A percentile compares a stretch with the other conserved stretches of the same genome.
Conservation (phyloP, 176 grass and related monocot species). For the Phoenix dactylifera region DNA sequence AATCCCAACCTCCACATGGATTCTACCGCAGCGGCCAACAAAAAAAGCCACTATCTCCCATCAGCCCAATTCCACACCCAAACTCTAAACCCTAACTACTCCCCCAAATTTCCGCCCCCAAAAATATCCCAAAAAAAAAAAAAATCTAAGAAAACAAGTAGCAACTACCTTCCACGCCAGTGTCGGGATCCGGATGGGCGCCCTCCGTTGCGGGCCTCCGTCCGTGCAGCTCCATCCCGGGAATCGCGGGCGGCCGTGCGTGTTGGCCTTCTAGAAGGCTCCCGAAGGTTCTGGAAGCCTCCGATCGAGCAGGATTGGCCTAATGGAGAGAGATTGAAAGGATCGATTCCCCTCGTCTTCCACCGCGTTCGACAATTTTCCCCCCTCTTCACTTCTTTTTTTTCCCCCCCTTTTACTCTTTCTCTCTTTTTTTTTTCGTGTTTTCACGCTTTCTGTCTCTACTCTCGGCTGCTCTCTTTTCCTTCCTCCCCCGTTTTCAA, state of each 20-base stretch:
- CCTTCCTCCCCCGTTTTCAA: neutral
- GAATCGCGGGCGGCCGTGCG: too few relatives aligned
- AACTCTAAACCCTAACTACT: constrained; percentile 37
- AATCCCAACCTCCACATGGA: constrained; percentile 76
- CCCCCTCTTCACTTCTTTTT: neutral
- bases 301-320: constrained; percentile 24
- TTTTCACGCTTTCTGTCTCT: too few relatives aligned
- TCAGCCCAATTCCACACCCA: neutral
- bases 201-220: constrained; percentile 11
- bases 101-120: constrained; percentile 7
- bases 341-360: constrained; percentile 15
- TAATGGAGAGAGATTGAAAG: neutral
- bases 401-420: neutral
- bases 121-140: neutral
- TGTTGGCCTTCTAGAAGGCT: too few relatives aligned
- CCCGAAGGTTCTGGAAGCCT: constrained; percentile 10
- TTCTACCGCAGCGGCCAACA: constrained; percentile 33
- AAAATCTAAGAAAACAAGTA: neutral
- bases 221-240: constrained; percentile 36
- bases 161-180: constrained; percentile 60
- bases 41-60: neutral
- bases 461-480: too few relatives aligned
- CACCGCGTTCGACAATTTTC: neutral
- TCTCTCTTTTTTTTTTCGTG: neutral
- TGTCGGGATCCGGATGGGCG: constrained; percentile 17